Base-by-base conservation (phyloP, 1,284 basidiomycete species). In the Leccinum pallidistipes region DNA sequence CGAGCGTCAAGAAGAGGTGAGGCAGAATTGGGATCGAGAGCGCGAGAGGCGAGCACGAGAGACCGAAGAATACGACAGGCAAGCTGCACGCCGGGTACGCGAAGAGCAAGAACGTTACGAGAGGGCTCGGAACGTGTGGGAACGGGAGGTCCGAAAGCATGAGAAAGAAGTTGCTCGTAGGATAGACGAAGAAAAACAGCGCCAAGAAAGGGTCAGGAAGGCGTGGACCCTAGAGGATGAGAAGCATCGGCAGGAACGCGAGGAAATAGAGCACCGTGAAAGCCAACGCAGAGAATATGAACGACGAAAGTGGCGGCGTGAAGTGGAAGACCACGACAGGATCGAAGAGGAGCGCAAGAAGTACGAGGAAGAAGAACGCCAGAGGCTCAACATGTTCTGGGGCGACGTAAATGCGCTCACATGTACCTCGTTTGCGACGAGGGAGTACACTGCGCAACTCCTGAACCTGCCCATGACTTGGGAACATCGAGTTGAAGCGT, bases 381-480 rank as follows among this genome's bases (percentile, higher is more conserved):
- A 62, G 51, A 71, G 57, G 38, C 58, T 65, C 52, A 59, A 70
- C 51, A 67, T 69, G 66, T 69, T 70, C 40, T 71, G 70, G 71
- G 64, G 45, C 2, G 10, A 52, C 3, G 58, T 74, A 0, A 50
- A 60, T 14, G 40, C 56, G 11, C 72, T 63, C 29, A 31, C 36
- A 4, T 72, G 70, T 56, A 70, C 62, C 10, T 65, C 64, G 0
- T 74, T 65, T 36, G 69, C 59, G 0, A 71, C 71, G 1, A 68
- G 68, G 52, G 68, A 68, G 53, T 74, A 72, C 24, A 62, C 64
- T 6, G 72, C 72, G 0, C 53, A 56, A 4, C 65, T 72, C 11
- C 56, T 63, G 57, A 72, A 71, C 36, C 29, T 71, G 12, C 70
- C 70, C 1, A 9, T 0, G 1, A 38, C 51, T 31, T 73, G 65